Evolutionary conservation across 257 asterid species (phyloP).

Genomic region (Primulina tabacum): DNA sequence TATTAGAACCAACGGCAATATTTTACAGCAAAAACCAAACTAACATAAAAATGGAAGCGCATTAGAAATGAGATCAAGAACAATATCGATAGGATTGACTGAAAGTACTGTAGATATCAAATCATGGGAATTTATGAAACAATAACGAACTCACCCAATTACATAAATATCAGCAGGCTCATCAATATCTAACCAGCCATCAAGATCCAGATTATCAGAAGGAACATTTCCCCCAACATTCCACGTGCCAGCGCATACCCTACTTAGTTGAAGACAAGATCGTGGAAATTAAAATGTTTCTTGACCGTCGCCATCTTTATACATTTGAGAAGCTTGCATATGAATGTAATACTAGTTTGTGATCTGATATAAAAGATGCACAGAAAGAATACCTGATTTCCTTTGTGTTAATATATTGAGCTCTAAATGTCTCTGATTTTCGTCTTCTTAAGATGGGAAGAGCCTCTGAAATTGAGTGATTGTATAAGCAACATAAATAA

Average conservation of each 20-base stretch:
- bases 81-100: too few species aligned
- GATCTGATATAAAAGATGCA: conserved; percentile 21
- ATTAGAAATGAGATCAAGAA: neutral
- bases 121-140: conserved; percentile 2
- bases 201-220: conserved; percentile 70
- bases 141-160: conserved; percentile 59
- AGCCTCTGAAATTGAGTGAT: conserved; percentile 43
- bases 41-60: neutral
- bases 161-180: conserved; percentile 89
- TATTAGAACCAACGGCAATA: neutral
- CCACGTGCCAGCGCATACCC: conserved; percentile 72
- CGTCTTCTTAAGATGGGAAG: conserved; percentile 73
- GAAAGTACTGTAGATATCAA: neutral
- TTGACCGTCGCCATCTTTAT: neutral
- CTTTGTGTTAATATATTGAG: conserved; percentile 75
- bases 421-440: conserved; percentile 87
- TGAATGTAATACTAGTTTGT: neutral
- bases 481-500: conserved; percentile 3
- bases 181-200: conserved; percentile 64
- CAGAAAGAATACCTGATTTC: conserved; percentile 62
- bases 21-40: neutral
- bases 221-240: conserved; percentile 78
- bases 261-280: conserved; percentile 24
- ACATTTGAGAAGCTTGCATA: conserved; percentile 15
- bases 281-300: conserved; percentile 17